Percentiles rank a stretch among this genome's conserved stretches.
Conservation (phyloP, 108 stramenopile species). For the Conticribra guillardii region DNA sequence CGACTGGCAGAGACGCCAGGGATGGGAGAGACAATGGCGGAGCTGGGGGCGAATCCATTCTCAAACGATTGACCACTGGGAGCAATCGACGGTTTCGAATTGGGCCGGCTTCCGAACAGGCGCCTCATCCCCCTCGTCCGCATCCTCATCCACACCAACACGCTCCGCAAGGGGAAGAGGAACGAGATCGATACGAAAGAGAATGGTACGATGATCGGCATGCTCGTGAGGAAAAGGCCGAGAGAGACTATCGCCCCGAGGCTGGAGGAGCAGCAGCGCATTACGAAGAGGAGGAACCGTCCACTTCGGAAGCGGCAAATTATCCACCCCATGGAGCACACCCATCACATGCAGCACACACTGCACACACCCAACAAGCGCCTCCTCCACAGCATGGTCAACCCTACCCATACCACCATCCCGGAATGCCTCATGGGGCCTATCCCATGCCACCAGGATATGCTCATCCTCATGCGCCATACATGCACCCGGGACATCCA, state of each 20-base stretch:
- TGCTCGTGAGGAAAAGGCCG: neutral
- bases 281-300: neutral
- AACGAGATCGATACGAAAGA: neutral
- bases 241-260: neutral
- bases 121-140: neutral
- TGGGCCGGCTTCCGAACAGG: neutral
- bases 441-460: neutral
- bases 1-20: neutral
- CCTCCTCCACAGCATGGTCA: neutral
- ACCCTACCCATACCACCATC: neutral
- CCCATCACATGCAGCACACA: too few relatives aligned
- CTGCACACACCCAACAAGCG: too few relatives aligned
- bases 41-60: neutral
- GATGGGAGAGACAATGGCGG: neutral
- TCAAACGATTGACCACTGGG: neutral
- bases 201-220: neutral
- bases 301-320: too few relatives aligned
- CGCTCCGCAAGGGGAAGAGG: neutral
- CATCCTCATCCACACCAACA: neutral
- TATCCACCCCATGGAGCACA: too few relatives aligned
- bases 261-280: neutral
- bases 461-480: neutral
- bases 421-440: neutral
- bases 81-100: conserved; percentile 2
- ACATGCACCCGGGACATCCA: neutral